phyloP scores from a whole-genome alignment of 2,329 filamentous ascomycete species.

The Fusarium virguliforme region DNA sequence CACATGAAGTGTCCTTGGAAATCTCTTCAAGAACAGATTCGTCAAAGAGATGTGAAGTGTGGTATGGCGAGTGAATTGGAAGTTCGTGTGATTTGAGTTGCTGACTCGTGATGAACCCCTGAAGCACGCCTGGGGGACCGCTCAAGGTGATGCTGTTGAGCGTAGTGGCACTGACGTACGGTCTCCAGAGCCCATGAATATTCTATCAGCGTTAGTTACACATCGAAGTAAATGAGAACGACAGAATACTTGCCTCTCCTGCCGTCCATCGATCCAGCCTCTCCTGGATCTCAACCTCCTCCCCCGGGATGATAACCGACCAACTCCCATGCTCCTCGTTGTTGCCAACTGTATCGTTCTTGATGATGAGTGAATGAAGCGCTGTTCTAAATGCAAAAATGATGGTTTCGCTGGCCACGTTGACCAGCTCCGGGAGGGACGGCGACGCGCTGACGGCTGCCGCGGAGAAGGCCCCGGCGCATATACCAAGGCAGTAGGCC shows the following conservation, averaged over 20 bases:
- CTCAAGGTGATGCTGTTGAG: conserved; percentile 47
- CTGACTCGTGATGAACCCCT: conserved; percentile 30
- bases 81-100: conserved; percentile 38
- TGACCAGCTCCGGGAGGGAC: conserved; percentile 47
- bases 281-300: conserved; percentile 24
- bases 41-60: conserved; percentile 47
- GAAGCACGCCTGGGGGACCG: conserved; percentile 43
- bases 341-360: conserved; percentile 31
- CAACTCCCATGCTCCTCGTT: conserved; percentile 28
- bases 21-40: conserved; percentile 8
- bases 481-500: conserved; percentile 46
- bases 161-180: conserved; percentile 49
- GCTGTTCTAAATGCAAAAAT: conserved; percentile 44
- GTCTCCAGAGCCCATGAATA: conserved; percentile 24
- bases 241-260: conserved; percentile 23
- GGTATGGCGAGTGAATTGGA: conserved; percentile 47
- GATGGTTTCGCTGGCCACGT: conserved; percentile 39
- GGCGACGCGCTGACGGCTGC: conserved; percentile 47
- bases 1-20: not conserved
- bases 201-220: conserved; percentile 13
- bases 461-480: conserved; percentile 49
- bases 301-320: conserved; percentile 39
- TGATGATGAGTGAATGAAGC: conserved; percentile 36
- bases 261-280: conserved; percentile 17
- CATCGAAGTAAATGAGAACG: not conserved